Evolutionary conservation across 192 early-diverging fungal genomes (phyloP).

Genomic region (Coemansia sp.): DNA sequence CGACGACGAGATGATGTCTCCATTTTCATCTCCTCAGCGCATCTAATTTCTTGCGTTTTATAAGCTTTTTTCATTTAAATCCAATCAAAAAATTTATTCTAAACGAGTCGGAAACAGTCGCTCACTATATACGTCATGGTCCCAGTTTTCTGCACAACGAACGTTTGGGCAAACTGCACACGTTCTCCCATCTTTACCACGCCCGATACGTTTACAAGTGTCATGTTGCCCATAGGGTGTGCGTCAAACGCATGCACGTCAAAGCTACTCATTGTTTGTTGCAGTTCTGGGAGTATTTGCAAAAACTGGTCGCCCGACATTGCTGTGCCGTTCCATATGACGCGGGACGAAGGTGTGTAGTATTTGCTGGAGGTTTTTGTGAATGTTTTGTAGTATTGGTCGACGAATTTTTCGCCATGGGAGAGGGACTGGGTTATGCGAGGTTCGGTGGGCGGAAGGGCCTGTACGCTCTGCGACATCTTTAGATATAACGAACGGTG

Average conservation of each 20-base stretch:
- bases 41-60: conserved; percentile 5
- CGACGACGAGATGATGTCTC: conserved; percentile 13
- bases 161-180: conserved; percentile 37
- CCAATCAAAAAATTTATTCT: not conserved
- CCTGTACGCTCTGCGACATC: not conserved
- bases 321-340: conserved; percentile 43
- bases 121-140: conserved; percentile 30
- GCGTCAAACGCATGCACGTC: conserved; percentile 27
- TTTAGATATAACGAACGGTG: not conserved
- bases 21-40: conserved; percentile 1
- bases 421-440: conserved; percentile 4
- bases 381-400: conserved; percentile 34
- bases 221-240: conserved; percentile 16
- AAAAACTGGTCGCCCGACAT: conserved; percentile 31
- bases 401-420: conserved; percentile 26
- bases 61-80: not conserved
- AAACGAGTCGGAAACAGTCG: conserved; percentile 47
- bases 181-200: conserved; percentile 13
- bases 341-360: conserved; percentile 28
- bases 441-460: not conserved
- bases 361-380: conserved; percentile 13
- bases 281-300: conserved; percentile 14
- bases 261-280: conserved; percentile 3
- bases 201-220: conserved; percentile 18
- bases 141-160: conserved; percentile 20